phyloP scores from a whole-genome alignment of 495 filamentous ascomycete species.

The Penicillium atrosanguineum region DNA sequence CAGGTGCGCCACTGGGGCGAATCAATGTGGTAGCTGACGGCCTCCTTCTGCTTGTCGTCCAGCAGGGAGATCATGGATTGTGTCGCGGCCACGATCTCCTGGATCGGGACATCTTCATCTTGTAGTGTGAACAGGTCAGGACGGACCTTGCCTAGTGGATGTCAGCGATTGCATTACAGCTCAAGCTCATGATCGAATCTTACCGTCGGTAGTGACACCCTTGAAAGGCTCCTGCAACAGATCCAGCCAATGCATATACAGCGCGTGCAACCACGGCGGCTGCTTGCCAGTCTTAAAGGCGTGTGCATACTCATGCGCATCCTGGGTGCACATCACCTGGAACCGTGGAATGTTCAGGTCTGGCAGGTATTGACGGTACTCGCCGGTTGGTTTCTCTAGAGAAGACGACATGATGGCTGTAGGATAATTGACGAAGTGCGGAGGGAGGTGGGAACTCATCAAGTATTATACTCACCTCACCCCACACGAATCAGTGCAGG shows the following conservation, averaged over 20 bases:
- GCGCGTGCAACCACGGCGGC: conserved; percentile 66
- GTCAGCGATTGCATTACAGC: background rate
- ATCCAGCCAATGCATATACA: conserved; percentile 66
- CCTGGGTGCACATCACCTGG: conserved; percentile 58
- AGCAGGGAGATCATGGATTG: conserved; percentile 41
- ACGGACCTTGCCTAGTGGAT: conserved; percentile 46
- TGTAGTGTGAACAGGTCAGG: conserved; percentile 56
- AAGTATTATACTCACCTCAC: conserved; percentile 20
- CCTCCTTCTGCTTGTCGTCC: conserved; percentile 44
- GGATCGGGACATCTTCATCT: conserved; percentile 61
- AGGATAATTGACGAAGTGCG: background rate
- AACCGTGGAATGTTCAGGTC: conserved; percentile 61
- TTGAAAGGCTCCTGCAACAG: conserved; percentile 66
- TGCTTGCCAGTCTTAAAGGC: conserved; percentile 56
- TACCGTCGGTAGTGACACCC: conserved; percentile 69
- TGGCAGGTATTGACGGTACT: conserved; percentile 59
- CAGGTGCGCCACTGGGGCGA: conserved; percentile 70
- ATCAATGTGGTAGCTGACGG: conserved; percentile 59
- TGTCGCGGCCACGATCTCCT: conserved; percentile 50
- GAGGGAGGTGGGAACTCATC: background rate
- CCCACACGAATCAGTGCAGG: conserved; percentile 15
- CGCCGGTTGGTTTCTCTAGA: conserved; percentile 34
- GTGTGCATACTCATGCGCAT: conserved; percentile 61
- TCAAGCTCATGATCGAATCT: conserved; percentile 2
- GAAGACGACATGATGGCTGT: background rate